phyloP scores from a whole-genome alignment of 768 basidiomycete genomes.

The Tephrocybe sp. region DNA sequence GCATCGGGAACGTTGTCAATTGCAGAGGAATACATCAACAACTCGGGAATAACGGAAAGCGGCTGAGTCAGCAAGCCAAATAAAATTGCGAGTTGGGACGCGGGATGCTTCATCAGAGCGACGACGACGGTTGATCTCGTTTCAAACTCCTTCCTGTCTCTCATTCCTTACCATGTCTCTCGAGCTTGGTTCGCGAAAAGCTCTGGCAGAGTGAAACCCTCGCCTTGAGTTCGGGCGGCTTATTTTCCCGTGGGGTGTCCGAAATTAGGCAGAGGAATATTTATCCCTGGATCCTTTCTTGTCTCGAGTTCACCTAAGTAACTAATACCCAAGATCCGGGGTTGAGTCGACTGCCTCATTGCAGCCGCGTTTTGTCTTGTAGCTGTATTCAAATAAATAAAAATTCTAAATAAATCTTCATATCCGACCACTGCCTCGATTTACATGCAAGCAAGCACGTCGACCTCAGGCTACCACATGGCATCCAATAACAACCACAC shows the following conservation, averaged over 20 bases:
- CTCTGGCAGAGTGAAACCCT: slow-evolving; percentile 68
- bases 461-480: slow-evolving; percentile 20
- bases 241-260: slow-evolving; percentile 51
- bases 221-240: slow-evolving; percentile 79
- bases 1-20: slow-evolving; percentile 45
- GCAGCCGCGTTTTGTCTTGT: slow-evolving; percentile 10
- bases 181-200: slow-evolving; percentile 35
- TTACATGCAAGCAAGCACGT: slow-evolving; percentile 68
- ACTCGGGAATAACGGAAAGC: slow-evolving; percentile 17
- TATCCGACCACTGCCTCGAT: slow-evolving; percentile 84
- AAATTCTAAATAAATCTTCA: slow-evolving; percentile 2
- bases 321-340: slow-evolving; percentile 6
- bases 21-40: slow-evolving; percentile 15
- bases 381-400: slow-evolving; percentile 6
- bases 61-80: slow-evolving; percentile 45
- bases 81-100: slow-evolving; percentile 10
- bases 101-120: slow-evolving; percentile 49
- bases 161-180: slow-evolving; percentile 41
- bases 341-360: slow-evolving; percentile 10
- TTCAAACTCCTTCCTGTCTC: slow-evolving; percentile 63
- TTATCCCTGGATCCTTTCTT: slow-evolving; percentile 10
- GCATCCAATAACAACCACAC: slow-evolving; percentile 20
- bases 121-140: slow-evolving; percentile 72
- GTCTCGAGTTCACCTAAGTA: too few relatives aligned
- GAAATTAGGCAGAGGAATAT: slow-evolving; percentile 85